Conservation (phyloP, 2,329 filamentous ascomycete genomes). For the Neospermospora avenae region DNA sequence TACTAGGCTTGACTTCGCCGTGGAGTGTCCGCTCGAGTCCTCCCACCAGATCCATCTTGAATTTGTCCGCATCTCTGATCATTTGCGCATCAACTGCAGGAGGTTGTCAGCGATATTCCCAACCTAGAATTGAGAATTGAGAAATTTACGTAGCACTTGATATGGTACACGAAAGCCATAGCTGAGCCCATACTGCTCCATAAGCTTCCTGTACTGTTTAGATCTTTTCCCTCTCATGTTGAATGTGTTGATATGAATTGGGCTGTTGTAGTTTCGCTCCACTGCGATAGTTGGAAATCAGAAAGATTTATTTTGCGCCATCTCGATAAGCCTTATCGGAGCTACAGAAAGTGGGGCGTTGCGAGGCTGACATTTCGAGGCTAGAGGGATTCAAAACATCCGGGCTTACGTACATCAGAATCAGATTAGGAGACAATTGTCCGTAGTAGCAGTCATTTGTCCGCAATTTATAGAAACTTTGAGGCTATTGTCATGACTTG, state of each 20-base stretch:
- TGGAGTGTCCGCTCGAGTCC: constrained; percentile 80
- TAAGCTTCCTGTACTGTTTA: constrained; percentile 83
- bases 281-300: not conserved
- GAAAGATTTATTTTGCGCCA: constrained; percentile 5
- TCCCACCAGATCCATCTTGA: constrained; percentile 83
- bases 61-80: constrained; percentile 73
- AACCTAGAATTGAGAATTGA: constrained; percentile 7
- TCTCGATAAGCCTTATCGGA: constrained; percentile 4
- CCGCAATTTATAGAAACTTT: too few relatives aligned
- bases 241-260: constrained; percentile 14
- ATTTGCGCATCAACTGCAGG: constrained; percentile 77
- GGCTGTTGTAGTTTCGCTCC: not conserved
- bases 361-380: constrained; percentile 6
- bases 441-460: too few relatives aligned
- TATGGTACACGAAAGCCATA: constrained; percentile 94
- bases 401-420: too few relatives aligned
- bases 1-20: constrained; percentile 79
- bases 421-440: too few relatives aligned
- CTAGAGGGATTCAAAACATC: too few relatives aligned
- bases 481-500: too few relatives aligned
- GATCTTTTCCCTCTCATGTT: constrained; percentile 66
- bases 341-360: not conserved
- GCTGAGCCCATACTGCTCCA: constrained; percentile 83
- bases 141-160: constrained; percentile 68
- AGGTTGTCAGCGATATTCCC: constrained; percentile 14